Evolutionary conservation across 2,329 filamentous ascomycete species (phyloP), one percentile per base, ranked within the genome.

Genomic region (Aulographum hederae): DNA sequence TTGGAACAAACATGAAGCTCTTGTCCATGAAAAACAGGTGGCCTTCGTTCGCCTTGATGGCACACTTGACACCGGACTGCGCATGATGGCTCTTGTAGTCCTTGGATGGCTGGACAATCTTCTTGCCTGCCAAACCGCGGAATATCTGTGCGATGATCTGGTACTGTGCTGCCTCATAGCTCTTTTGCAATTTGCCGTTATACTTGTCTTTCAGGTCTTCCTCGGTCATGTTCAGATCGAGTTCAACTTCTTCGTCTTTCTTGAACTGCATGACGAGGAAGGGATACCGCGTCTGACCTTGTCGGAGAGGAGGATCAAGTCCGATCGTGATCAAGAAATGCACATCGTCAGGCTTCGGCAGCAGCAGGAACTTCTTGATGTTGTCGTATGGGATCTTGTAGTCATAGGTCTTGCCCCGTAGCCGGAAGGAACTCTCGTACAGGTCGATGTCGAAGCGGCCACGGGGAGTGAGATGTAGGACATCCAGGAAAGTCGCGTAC

Each of bases 181-280:
- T 82, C 30, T 79, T 58, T 43, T 81, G 72, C 31, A 98, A 63
- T 54, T 82, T 92, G 57, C 81, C 84, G 49, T 86, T 79, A 63
- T 95, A 98, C 50, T 82, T 74, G 42, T 69, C 68, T 44, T 86
- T 71, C 40, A 94, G 65, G 44, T 86, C 65, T 37, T 92, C 82
- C 48, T 93, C 82, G 31, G 84, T 84, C 59, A 98, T 82, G 58
- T 98, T 98, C 32, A 98, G 65, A 50, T 95, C 89, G 37, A 98
- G 78, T 26, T 82, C 86, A 19, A 94, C 84, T 57, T 98, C 89
- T 49, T 98, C 89, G 44, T 98, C 89, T 44, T 84, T 76, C 65
- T 95, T 95, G 54, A 94, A 81, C 48, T 98, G 89, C 86, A 98
- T 98, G 32, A 98, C 89, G 40, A 98, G 67, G 61, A 98, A 98